Evolutionary conservation across 805 yeast genomes (phyloP), one percentile per base, ranked within the genome.

Genomic region (Kodamaea kaohsiungensis): DNA sequence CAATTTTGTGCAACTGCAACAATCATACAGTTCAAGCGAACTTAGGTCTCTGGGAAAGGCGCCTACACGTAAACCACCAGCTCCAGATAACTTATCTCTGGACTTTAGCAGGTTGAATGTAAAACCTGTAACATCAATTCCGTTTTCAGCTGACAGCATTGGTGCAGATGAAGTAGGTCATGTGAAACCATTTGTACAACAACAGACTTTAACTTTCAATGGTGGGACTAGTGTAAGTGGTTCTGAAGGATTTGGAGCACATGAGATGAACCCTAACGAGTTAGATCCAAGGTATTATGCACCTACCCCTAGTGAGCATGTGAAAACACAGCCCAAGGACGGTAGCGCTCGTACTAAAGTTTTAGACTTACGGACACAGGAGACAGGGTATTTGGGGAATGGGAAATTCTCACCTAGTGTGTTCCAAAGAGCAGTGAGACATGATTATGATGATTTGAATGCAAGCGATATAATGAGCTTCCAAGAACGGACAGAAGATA

Each of bases 181-280:
- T 7, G 54, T 53, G n/a, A 58, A 55, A 3, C 78, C 79, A 0
- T 68, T 77, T 0, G 64, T 65, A 25, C 74, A 61, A 57, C 62
- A 70, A 53, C 62, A 66, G 54, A 65, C 76, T 7, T 61, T 74
- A 47, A 63, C 72, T 0, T 54, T 61, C 2, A 59, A 61, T 2
- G 43, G 57, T 3, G 59, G 60, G 4, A 43, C 48, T 46, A 53
- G 54, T 39, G 43, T 51, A 6, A 40, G 22, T 35, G 53, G 48
- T 3, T 50, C 53, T 3, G 38, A 33, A 15, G 53, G 45, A 1
- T 37, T 46, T 12, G 48, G 46, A n/a, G 64, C 70, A 15, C 67
- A 65, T 37, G 91, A 79, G 47, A 91, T 92, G 65, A 95, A 92
- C 0, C 98, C 99, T 45, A 92, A 77, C 63, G 92, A 96, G 49